Conservation (phyloP, 2,329 filamentous ascomycete species). For the Monilinia laxa region DNA sequence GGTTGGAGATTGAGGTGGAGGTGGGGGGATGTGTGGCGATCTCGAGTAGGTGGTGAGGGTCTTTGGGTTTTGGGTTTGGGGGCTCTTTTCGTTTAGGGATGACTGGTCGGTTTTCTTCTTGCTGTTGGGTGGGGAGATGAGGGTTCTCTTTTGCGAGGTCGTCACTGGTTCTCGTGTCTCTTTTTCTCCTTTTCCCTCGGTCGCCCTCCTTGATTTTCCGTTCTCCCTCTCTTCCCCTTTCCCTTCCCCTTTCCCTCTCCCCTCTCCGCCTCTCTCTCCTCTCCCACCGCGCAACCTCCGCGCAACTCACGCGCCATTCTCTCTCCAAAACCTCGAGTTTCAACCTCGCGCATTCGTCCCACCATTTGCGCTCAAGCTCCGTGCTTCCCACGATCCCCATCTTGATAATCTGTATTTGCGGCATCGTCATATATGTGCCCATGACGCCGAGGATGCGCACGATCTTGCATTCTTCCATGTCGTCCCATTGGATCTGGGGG, state of each 20-base stretch:
- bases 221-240: neutral
- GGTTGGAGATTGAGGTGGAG: neutral
- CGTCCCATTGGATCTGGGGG: slow-evolving; percentile 34
- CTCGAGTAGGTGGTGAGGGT: neutral
- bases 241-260: slow-evolving; percentile 31
- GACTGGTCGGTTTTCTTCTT: neutral
- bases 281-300: slow-evolving; percentile 39
- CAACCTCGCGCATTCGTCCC: slow-evolving; percentile 56
- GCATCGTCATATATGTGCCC: slow-evolving; percentile 48
- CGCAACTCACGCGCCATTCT: slow-evolving; percentile 55
- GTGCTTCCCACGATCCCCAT: slow-evolving; percentile 52
- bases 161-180: neutral
- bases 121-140: no score
- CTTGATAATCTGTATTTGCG: slow-evolving; percentile 55
- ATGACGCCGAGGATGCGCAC: slow-evolving; percentile 58
- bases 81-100: no score
- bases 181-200: neutral
- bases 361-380: slow-evolving; percentile 57
- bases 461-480: slow-evolving; percentile 53
- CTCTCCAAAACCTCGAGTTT: slow-evolving; percentile 48
- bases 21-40: neutral
- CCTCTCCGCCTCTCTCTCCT: slow-evolving; percentile 28
- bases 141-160: neutral
- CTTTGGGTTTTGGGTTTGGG: neutral
- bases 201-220: neutral